Base-by-base conservation (phyloP, 768 basidiomycete species). In the Rhodocollybia butyracea region DNA sequence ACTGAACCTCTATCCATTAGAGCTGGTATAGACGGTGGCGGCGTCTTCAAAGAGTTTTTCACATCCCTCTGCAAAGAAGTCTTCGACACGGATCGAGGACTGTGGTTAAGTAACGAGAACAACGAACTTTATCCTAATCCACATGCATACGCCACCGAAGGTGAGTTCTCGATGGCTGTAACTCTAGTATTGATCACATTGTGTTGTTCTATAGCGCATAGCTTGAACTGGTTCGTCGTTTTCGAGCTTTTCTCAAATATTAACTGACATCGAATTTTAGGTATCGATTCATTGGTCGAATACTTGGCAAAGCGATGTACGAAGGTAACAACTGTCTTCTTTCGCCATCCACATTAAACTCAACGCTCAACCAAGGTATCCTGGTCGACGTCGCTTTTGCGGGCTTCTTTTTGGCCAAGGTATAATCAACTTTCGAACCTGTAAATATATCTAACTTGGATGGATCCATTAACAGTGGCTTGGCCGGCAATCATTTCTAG, bases 31-130 rank as follows among this genome's bases (percentile, higher is more conserved):
- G 96, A 98, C 60, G 95, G 96, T 2, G 95, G 97, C 2, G 97
- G 97, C 0, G 86, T 98, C 4, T 98, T 97, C 77, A 99, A 98
- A 68, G 97, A 98, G 68, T 97, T 98, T 62, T 82, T 98, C 64
- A 99, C 94, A 2, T 91, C 89, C 13, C 69, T 99, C 17, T 88
- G 86, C 55, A 94, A 89, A 64, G 96, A 98, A 67, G 96, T 91
- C 0, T 98, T 99, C 58, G 94, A 99, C 64, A 88, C 90, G 2
- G 85, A 98, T 64, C 85, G 94, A 4, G 97, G 97, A 10, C 73
- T 99, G 4, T 99, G 97, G 97, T 76, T 96, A 26, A 85, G 83
- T 26, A 99, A 88, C 55, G 83, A 84, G 69, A 89, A 93, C 70
- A 91, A 97, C 54, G 94, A 98, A 69, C 74, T 99, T 42, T 99